Percentiles rank a stretch among this genome's conserved stretches.
phyloP scores from a whole-genome alignment of 805 yeast genomes.

The Cyberlindnera xylosilytica region DNA sequence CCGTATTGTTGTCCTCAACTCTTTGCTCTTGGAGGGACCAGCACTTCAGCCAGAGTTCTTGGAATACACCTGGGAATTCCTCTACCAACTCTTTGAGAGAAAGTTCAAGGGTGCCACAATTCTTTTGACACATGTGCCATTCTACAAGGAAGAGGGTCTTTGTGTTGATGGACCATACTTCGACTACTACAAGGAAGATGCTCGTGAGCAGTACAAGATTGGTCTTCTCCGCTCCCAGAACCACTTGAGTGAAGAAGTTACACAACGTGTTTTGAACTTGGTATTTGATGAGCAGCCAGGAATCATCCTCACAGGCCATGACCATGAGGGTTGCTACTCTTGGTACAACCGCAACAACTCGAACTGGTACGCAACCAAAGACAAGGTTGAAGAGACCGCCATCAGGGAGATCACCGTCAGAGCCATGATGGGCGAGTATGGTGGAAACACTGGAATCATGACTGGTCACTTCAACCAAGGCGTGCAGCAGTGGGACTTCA shows the following conservation, averaged over 20 bases:
- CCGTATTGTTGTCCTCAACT: slow-evolving; percentile 85
- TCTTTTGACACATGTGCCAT: slow-evolving; percentile 84
- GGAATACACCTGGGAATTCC: slow-evolving; percentile 67
- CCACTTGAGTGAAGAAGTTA: slow-evolving; percentile 65
- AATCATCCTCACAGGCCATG: slow-evolving; percentile 88
- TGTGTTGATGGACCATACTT: slow-evolving; percentile 86
- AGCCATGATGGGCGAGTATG: slow-evolving; percentile 95
- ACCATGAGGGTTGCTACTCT: slow-evolving; percentile 89
- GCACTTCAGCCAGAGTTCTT: slow-evolving; percentile 71
- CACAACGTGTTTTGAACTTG: slow-evolving; percentile 67
- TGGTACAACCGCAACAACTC: slow-evolving; percentile 48
- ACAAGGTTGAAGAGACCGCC: slow-evolving; percentile 31
- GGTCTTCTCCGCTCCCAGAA: slow-evolving; percentile 81
- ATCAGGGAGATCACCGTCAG: slow-evolving; percentile 81
- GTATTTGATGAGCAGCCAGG: slow-evolving; percentile 73
- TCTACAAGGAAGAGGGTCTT: slow-evolving; percentile 75
- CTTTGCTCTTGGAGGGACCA: slow-evolving; percentile 87
- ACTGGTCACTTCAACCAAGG: slow-evolving; percentile 61
- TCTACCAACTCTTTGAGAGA: slow-evolving; percentile 52
- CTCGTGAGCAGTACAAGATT: slow-evolving; percentile 61
- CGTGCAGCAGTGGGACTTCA: slow-evolving; percentile 56
- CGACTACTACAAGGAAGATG: slow-evolving; percentile 52
- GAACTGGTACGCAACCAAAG: slow-evolving; percentile 60
- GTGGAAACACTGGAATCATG: slow-evolving; percentile 83
- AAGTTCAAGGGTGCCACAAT: slow-evolving; percentile 77